Conservation (phyloP, 2,329 filamentous ascomycete genomes). For the Alternaria triticimaculans region DNA sequence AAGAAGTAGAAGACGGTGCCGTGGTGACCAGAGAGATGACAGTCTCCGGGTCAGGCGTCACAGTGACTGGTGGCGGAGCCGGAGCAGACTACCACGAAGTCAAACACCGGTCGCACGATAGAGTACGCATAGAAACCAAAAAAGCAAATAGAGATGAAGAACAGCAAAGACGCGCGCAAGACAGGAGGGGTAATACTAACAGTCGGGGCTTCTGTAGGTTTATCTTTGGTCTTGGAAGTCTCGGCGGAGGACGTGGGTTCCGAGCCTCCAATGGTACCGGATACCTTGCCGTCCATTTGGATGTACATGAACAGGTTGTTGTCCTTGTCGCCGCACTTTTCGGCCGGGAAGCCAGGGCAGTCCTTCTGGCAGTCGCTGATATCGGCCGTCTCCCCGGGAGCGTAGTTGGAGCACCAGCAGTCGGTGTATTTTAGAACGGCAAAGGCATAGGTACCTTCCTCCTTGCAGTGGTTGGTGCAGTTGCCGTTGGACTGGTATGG, state of each 20-base stretch:
- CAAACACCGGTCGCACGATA: conserved; percentile 32
- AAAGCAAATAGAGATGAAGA: conserved; percentile 2
- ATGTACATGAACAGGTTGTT: conserved; percentile 71
- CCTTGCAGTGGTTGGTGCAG: conserved; percentile 66
- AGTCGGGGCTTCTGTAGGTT: conserved; percentile 27
- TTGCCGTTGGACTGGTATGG: conserved; percentile 70
- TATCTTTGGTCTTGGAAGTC: conserved; percentile 19
- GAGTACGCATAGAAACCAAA: neutral
- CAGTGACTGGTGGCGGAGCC: conserved; percentile 38
- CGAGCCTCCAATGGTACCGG: conserved; percentile 61
- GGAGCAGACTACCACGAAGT: conserved; percentile 43
- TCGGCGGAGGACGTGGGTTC: conserved; percentile 32
- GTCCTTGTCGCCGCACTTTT: conserved; percentile 67
- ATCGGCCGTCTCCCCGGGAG: conserved; percentile 57
- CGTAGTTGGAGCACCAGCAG: conserved; percentile 79
- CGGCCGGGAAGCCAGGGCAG: conserved; percentile 73
- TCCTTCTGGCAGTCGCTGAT: conserved; percentile 59
- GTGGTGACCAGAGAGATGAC: conserved; percentile 35
- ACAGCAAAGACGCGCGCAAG: conserved; percentile 16
- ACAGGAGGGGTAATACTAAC: conserved; percentile 39
- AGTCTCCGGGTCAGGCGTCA: conserved; percentile 33
- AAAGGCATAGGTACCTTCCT: conserved; percentile 62
- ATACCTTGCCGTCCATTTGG: conserved; percentile 54
- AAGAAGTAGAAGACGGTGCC: conserved; percentile 20
- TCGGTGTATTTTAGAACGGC: conserved; percentile 69